Conservation (phyloP, 2,329 filamentous ascomycete species). For the Xylariaceae sp. region DNA sequence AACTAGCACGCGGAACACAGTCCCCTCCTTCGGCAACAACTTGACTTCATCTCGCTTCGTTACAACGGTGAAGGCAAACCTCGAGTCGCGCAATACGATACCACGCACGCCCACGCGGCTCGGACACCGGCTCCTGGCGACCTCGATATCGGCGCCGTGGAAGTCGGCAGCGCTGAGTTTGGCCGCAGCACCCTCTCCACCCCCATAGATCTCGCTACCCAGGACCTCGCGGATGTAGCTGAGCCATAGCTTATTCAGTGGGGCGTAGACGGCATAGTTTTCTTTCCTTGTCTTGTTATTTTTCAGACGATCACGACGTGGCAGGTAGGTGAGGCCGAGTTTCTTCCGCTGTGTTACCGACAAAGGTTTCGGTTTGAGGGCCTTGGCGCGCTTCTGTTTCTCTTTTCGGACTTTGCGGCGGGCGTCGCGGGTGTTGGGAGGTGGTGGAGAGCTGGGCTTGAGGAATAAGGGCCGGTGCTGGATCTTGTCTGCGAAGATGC, state of each 20-base stretch:
- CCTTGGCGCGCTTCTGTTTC: slow-evolving; percentile 41
- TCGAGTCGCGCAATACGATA: slow-evolving; percentile 85
- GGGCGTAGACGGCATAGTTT: slow-evolving; percentile 72
- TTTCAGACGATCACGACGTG: slow-evolving; percentile 59
- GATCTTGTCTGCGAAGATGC: slow-evolving; percentile 79
- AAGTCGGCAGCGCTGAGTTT: slow-evolving; percentile 84
- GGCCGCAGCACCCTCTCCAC: slow-evolving; percentile 60
- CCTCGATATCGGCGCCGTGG: slow-evolving; percentile 79
- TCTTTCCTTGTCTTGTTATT: too few relatives aligned
- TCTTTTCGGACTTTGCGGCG: slow-evolving; percentile 38
- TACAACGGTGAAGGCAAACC: slow-evolving; percentile 80
- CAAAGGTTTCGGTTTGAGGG: slow-evolving; percentile 60
- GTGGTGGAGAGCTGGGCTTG: slow-evolving; percentile 66
- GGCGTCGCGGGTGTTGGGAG: slow-evolving; percentile 55
- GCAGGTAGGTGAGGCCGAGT: slow-evolving; percentile 70
- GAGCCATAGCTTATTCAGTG: slow-evolving; percentile 74
- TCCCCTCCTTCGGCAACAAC: slow-evolving; percentile 83
- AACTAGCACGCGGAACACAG: slow-evolving; percentile 75
- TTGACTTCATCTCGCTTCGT: slow-evolving; percentile 69
- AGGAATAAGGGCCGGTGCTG: slow-evolving; percentile 78
- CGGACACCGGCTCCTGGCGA: slow-evolving; percentile 76
- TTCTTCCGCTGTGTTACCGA: slow-evolving; percentile 74
- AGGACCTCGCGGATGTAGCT: slow-evolving; percentile 82
- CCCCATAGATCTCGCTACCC: slow-evolving; percentile 53
- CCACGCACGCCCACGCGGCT: slow-evolving; percentile 79